Conservation (phyloP, 805 yeast genomes). For the Cephaloascus albidus region DNA sequence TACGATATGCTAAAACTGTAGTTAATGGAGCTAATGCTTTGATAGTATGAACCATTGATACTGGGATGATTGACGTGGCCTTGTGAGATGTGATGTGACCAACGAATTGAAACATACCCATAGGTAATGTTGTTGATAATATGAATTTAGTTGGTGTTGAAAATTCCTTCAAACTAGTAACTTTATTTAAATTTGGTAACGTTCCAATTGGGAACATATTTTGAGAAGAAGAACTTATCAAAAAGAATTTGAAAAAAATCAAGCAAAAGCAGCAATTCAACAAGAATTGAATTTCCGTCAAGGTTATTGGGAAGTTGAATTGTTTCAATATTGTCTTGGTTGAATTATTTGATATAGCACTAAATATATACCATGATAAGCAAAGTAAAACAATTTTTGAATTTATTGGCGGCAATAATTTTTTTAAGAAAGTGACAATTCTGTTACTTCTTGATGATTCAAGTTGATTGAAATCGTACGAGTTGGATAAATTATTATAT, state of each 20-base stretch:
- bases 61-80: slow-evolving; percentile 88
- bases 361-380: slow-evolving; percentile 66
- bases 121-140: slow-evolving; percentile 69
- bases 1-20: slow-evolving; percentile 78
- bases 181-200: slow-evolving; percentile 26
- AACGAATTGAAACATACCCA: slow-evolving; percentile 88
- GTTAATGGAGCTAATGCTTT: slow-evolving; percentile 87
- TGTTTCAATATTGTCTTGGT: slow-evolving; percentile 65
- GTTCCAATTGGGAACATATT: slow-evolving; percentile 36
- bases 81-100: slow-evolving; percentile 90
- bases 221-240: slow-evolving; percentile 14
- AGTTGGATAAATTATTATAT: no score
- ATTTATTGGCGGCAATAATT: slow-evolving; percentile 14
- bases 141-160: slow-evolving; percentile 45
- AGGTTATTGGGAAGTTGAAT: slow-evolving; percentile 76
- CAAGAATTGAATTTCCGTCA: slow-evolving; percentile 81
- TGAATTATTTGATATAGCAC: slow-evolving; percentile 75
- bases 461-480: not conserved
- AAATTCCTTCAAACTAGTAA: slow-evolving; percentile 25
- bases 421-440: not conserved
- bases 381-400: slow-evolving; percentile 36
- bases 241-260: slow-evolving; percentile 27
- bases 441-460: not conserved
- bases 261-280: slow-evolving; percentile 59
- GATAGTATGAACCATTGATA: slow-evolving; percentile 90